phyloP scores from a whole-genome alignment of 2,329 filamentous ascomycete species.

The Aspergillus fischeri region DNA sequence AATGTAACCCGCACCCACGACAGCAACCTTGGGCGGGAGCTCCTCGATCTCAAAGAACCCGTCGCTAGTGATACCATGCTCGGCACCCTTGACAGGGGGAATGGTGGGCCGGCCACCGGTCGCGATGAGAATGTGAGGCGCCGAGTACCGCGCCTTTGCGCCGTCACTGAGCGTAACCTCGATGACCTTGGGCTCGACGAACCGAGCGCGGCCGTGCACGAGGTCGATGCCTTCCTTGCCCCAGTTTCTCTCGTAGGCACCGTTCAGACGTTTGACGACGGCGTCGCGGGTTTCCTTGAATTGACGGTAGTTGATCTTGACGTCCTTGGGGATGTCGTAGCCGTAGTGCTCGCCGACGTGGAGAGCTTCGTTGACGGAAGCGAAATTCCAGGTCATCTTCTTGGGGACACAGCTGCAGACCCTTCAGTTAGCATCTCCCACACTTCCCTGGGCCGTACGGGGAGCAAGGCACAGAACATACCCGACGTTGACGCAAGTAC shows the following conservation, averaged over 20 bases:
- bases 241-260: conserved; percentile 50
- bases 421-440: background rate
- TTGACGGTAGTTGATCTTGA: conserved; percentile 41
- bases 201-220: conserved; percentile 46
- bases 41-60: conserved; percentile 50
- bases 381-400: conserved; percentile 52
- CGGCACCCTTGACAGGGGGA: conserved; percentile 42
- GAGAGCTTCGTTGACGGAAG: conserved; percentile 46
- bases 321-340: conserved; percentile 42
- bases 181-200: conserved; percentile 42
- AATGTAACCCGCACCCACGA: conserved; percentile 51
- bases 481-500: conserved; percentile 53
- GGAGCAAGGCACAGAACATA: conserved; percentile 25
- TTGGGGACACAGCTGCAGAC: conserved; percentile 47
- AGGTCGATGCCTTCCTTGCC: conserved; percentile 48
- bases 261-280: conserved; percentile 43
- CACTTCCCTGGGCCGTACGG: background rate
- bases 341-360: conserved; percentile 46
- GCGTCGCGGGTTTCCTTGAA: conserved; percentile 49
- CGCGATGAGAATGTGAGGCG: conserved; percentile 47
- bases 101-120: conserved; percentile 45
- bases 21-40: conserved; percentile 47
- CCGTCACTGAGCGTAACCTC: conserved; percentile 44
- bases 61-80: conserved; percentile 50
- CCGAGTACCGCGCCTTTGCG: conserved; percentile 37